Base-by-base conservation (phyloP, 2,329 filamentous ascomycete genomes). In the Exophiala lecanii-corni region DNA sequence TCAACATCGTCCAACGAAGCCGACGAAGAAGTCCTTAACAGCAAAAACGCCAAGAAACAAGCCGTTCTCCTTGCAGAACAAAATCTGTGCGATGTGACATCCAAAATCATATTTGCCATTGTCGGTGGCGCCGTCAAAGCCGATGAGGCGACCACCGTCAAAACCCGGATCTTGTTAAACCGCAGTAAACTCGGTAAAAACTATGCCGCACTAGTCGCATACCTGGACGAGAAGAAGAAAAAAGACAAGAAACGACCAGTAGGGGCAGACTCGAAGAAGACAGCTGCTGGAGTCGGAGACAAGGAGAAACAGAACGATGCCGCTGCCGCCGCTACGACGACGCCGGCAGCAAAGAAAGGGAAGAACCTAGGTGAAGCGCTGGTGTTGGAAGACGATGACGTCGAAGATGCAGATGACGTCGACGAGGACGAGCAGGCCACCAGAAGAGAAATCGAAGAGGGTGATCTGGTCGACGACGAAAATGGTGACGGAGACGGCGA, bases 51-150 rank as follows among this genome's bases (percentile, higher is more conserved):
- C 78, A 20, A 72, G 74, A 71, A 79, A 53, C 75, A 81, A 36
- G 75, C 76, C 28, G 78, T 81, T 43, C 74, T 96, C 23, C 74
- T 89, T 45, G 81, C 88, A 0, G 92, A 97, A 64, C 84, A 91
- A 60, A 79, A 82, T 15, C 75, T 97, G 1, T 97, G 91, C 64
- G 84, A 91, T 56, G 72, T 96, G 18, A 82, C 89, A 0, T 84
- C 81, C 50, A 94, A 92, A 61, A 78, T 94, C 32, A 85, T 96
- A 26, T 76, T 94, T 31, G 84, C 83, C 9, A 81, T 94, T 16
- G 72, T 85, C 7, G 86, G 82, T 15, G 81, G 80, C 40, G 79
- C 89, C 30, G 71, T 96, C 38, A 88, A 94, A 68, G 77, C 75
- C 75, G 6, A 81, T 79, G 7, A 26, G 12, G 23, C 23, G 6